Conservation (phyloP, 805 yeast species). For the Yamadazyma philogaea region DNA sequence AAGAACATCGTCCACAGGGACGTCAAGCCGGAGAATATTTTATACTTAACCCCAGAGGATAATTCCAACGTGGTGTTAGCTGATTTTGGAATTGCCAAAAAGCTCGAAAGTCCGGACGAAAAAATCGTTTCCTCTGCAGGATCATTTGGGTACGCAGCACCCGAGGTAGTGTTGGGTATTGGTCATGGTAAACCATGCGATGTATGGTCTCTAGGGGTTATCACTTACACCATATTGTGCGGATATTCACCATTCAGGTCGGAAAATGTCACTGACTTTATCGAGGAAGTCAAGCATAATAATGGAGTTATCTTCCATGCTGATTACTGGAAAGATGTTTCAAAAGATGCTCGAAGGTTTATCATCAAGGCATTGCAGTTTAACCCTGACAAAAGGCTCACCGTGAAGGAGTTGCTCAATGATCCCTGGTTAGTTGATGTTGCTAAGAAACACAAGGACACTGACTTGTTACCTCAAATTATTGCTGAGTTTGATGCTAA, state of each 20-base stretch:
- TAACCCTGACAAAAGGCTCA: constrained; percentile 66
- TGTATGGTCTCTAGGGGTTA: constrained; percentile 93
- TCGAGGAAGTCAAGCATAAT: constrained; percentile 69
- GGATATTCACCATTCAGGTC: constrained; percentile 92
- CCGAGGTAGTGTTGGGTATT: constrained; percentile 75
- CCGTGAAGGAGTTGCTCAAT: constrained; percentile 58
- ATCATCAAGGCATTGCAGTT: constrained; percentile 67
- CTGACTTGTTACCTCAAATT: constrained; percentile 78
- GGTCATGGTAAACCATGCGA: constrained; percentile 98
- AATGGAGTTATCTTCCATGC: constrained; percentile 83
- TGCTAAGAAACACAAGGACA: constrained; percentile 43
- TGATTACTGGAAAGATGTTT: constrained; percentile 80
- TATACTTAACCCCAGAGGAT: constrained; percentile 55
- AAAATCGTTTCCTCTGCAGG: constrained; percentile 76
- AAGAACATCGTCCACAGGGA: constrained; percentile 88
- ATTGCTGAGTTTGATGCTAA: constrained; percentile 81
- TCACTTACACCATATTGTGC: constrained; percentile 82
- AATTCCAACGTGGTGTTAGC: constrained; percentile 80
- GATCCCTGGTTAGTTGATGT: constrained; percentile 71
- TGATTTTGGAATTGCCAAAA: constrained; percentile 94
- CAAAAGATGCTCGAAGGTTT: constrained; percentile 76
- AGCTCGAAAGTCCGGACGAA: constrained; percentile 57
- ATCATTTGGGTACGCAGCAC: constrained; percentile 95
- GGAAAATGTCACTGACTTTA: constrained; percentile 75
- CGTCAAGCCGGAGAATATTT: constrained; percentile 88